Evolutionary conservation across 2,329 filamentous ascomycete species (phyloP).

Genomic region (Ploettnerulaceae sp.): DNA sequence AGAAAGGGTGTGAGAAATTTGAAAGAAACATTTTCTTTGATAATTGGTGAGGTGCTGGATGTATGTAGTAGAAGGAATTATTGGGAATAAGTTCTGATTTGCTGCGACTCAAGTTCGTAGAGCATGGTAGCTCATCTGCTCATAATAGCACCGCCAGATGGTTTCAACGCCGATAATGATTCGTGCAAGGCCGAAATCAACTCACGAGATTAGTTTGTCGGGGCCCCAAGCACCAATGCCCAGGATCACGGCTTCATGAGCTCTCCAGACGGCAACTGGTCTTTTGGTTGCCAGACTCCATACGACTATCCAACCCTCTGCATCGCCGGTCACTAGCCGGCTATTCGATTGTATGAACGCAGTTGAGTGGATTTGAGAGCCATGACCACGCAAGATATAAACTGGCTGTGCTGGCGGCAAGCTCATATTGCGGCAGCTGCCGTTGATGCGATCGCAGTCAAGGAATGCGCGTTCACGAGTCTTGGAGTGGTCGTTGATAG

Average conservation of each 20-base stretch:
- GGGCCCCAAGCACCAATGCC: constrained; percentile 65
- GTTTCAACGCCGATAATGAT: constrained; percentile 9
- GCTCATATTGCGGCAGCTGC: constrained; percentile 13
- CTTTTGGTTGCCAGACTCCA: constrained; percentile 84
- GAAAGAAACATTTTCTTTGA: background rate
- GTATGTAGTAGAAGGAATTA: background rate
- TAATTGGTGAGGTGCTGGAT: background rate
- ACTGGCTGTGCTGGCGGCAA: constrained; percentile 30
- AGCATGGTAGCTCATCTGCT: background rate
- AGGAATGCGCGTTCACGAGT: background rate
- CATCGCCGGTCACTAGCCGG: constrained; percentile 79
- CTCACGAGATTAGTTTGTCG: constrained; percentile 80
- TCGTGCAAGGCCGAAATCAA: constrained; percentile 25
- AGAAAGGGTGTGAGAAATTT: background rate
- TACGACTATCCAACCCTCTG: constrained; percentile 79
- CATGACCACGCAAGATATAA: constrained; percentile 79
- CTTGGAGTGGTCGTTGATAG: constrained; percentile 6
- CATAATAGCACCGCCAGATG: constrained; percentile 4
- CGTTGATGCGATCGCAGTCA: constrained; percentile 1
- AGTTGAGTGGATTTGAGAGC: constrained; percentile 71
- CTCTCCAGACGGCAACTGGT: constrained; percentile 78
- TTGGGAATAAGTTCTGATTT: background rate
- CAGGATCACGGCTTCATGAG: constrained; percentile 73
- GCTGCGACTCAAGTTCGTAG: background rate
- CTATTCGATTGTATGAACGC: constrained; percentile 68